phyloP scores from a whole-genome alignment of 495 filamentous ascomycete species.

The Stereocaulon alpinum region DNA sequence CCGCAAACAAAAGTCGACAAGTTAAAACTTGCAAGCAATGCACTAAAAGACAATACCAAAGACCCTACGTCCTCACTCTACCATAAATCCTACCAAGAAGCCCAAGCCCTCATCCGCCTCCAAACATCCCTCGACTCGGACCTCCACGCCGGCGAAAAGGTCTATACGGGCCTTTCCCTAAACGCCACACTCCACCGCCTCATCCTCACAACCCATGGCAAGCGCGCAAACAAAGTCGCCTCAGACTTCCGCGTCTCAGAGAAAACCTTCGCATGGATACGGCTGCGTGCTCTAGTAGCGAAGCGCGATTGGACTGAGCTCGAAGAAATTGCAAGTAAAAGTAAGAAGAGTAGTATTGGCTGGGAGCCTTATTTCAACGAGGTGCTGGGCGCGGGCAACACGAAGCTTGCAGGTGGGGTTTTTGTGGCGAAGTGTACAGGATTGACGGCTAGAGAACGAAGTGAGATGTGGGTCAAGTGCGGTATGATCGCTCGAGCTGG shows the following conservation, averaged over 20 bases:
- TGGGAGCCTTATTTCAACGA: slow-evolving; percentile 98
- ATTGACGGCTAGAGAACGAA: slow-evolving; percentile 50
- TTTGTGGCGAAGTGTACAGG: slow-evolving; percentile 83
- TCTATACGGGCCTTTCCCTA: slow-evolving; percentile 68
- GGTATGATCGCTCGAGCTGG: slow-evolving; percentile 82
- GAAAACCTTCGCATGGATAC: slow-evolving; percentile 82
- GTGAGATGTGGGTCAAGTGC: slow-evolving; percentile 95
- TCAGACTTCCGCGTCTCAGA: slow-evolving; percentile 89
- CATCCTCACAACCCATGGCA: slow-evolving; percentile 60
- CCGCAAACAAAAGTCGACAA: slow-evolving; percentile 62
- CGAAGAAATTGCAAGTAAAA: slow-evolving; percentile 54
- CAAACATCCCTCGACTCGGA: slow-evolving; percentile 82
- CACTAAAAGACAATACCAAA: slow-evolving; percentile 66
- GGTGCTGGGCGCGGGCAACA: slow-evolving; percentile 78
- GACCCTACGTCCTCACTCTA: slow-evolving; percentile 59
- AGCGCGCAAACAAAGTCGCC: slow-evolving; percentile 73
- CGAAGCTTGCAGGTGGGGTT: slow-evolving; percentile 58
- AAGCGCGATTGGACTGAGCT: slow-evolving; percentile 86
- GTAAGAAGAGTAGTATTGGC: slow-evolving; percentile 78
- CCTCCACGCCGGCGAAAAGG: slow-evolving; percentile 47
- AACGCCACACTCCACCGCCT: slow-evolving; percentile 87
- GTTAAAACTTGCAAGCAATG: slow-evolving; percentile 68
- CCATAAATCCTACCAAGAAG: slow-evolving; percentile 65
- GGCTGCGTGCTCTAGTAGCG: slow-evolving; percentile 77
- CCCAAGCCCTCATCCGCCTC: slow-evolving; percentile 63